Base-by-base conservation (phyloP, 345 rosid genomes). In the Linum usitatissimum region DNA sequence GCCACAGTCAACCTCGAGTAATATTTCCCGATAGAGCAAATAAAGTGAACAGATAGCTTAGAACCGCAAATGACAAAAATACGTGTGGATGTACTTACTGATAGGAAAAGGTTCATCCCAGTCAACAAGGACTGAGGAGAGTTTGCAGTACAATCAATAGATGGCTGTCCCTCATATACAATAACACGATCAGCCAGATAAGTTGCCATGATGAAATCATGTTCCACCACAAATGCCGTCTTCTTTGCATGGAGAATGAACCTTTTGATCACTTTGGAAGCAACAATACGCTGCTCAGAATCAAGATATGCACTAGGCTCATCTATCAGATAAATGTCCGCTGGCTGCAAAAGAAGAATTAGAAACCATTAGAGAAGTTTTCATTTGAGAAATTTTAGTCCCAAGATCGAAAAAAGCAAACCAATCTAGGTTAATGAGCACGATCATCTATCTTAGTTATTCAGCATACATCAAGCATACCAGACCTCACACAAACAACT, bases 281-380 rank as follows among this genome's bases (percentile, higher is more conserved):
- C 99, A 74, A 88, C 87, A 30, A 90, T 90, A 77, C 97, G 96
- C 79, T 90, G 99, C 91, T 94, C 99, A 2, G 99, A 94, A 64
- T 94, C 99, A 23, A 94, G 92, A 83, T 94, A 88, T 10, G 99
- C 97, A 82, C 95, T 90, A 15, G 97, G 99, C 75, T 94, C 99
- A 76, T 94, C 99, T 30, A 94, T 94, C 67, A 94, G 77, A 75
- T 94, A 94, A 63, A 94, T 90, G 65, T 94, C 99, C 8, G 99
- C 99, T 2, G 97, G 97, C 99, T 93, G 94, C 78, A 80, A 40
- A 45, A 3, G 15, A 45, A 45, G 51, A 10, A 45, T 10, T 45
- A 45, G 15, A 65, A 28, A 55, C 9, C 30, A 18, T 55, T 13
- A 18, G 23, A 28, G 10, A 18, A n/a, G 9, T 2, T 54, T 21